Conservation (phyloP, 805 yeast species). For the Candida schatavii region DNA sequence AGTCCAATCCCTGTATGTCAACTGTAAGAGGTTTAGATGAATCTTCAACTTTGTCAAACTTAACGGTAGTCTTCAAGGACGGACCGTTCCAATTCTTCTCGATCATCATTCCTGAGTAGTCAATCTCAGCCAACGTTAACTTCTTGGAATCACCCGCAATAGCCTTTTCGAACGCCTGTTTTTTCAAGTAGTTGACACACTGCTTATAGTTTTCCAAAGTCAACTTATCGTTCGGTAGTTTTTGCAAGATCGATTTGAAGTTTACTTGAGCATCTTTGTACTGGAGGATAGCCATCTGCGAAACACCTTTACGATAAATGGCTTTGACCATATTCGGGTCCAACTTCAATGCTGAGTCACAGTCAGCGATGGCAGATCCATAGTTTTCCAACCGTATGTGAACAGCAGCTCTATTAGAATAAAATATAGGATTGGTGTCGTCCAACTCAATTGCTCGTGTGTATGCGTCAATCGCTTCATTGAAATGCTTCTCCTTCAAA, state of each 20-base stretch:
- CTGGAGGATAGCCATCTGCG: conserved; percentile 71
- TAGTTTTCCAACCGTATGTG: conserved; percentile 82
- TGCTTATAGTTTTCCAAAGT: conserved; percentile 63
- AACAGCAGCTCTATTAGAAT: conserved; percentile 87
- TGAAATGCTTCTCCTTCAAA: conserved; percentile 62
- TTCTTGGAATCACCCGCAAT: conserved; percentile 69
- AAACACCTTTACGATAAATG: conserved; percentile 83
- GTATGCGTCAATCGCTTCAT: conserved; percentile 67
- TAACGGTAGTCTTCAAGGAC: conserved; percentile 25
- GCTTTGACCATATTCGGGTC: conserved; percentile 73
- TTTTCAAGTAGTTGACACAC: conserved; percentile 63
- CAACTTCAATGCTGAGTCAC: conserved; percentile 63
- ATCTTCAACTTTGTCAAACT: conserved; percentile 16
- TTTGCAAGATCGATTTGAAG: conserved; percentile 58
- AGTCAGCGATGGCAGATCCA: conserved; percentile 81
- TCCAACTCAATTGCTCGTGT: conserved; percentile 71
- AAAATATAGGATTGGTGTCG: conserved; percentile 57
- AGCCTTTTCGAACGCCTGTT: conserved; percentile 80
- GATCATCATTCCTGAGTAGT: conserved; percentile 45
- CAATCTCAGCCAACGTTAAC: conserved; percentile 45
- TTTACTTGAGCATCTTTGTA: conserved; percentile 73
- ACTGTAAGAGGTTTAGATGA: conserved; percentile 12
- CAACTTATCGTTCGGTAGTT: conserved; percentile 64
- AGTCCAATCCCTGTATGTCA: conserved; percentile 41
- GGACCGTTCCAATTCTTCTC: conserved; percentile 66